Conservation (phyloP, 257 asterid species). For the Ehretia macrophylla region DNA sequence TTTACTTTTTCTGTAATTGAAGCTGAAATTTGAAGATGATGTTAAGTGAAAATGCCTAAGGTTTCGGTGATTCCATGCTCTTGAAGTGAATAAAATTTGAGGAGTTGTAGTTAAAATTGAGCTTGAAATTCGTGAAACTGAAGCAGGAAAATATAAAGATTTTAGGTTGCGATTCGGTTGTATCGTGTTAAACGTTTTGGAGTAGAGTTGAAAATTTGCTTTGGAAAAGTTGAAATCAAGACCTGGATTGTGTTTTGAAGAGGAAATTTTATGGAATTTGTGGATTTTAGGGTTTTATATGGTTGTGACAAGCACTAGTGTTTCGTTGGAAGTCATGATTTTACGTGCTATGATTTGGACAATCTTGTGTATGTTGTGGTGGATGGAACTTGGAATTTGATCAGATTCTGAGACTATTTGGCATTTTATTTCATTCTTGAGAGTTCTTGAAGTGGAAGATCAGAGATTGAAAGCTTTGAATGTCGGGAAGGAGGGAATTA, state of each 20-base stretch:
- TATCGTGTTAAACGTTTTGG: background rate
- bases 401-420: constrained; percentile 4
- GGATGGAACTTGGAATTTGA: constrained; percentile 7
- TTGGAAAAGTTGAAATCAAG: background rate
- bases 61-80: no score
- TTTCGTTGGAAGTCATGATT: background rate
- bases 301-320: background rate
- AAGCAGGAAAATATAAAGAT: constrained; percentile 5
- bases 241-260: background rate
- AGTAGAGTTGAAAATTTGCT: background rate
- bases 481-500: constrained; percentile 53
- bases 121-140: background rate
- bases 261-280: background rate
- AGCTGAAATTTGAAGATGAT: constrained; percentile 12
- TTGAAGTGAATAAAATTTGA: background rate
- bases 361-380: background rate
- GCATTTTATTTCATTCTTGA: constrained; percentile 13
- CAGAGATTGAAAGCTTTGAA: constrained; percentile 13
- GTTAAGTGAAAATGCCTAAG: constrained; percentile 10
- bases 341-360: background rate
- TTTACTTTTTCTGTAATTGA: constrained; percentile 1
- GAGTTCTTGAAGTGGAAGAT: background rate
- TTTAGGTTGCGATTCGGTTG: background rate
- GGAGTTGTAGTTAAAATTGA: background rate
- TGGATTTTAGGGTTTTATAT: background rate